Evolutionary conservation across 192 early-diverging fungal species (phyloP).

Genomic region (Coemansia sp.): DNA sequence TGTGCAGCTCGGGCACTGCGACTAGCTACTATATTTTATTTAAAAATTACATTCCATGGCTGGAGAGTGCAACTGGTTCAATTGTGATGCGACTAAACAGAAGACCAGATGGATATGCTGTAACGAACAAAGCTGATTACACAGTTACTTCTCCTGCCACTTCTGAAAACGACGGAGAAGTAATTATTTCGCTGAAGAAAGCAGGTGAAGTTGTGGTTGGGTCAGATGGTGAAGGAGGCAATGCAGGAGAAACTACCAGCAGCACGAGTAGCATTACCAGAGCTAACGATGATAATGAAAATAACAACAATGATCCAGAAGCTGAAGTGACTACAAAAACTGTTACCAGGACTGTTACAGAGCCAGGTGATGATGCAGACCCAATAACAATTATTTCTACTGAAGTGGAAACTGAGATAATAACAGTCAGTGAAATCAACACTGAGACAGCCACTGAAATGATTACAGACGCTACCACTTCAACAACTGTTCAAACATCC

Average conservation of each 20-base stretch:
- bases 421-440: background rate
- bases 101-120: background rate
- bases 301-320: too few species aligned
- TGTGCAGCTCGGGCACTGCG: background rate
- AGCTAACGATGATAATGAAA: background rate
- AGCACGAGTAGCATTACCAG: background rate
- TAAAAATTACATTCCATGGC: constrained; percentile 19
- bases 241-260: background rate
- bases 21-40: constrained; percentile 6
- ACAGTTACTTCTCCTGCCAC: background rate
- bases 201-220: background rate
- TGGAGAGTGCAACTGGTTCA: background rate
- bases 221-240: background rate
- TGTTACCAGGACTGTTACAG: background rate
- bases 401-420: background rate
- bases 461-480: background rate
- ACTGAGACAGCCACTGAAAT: background rate
- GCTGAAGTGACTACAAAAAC: background rate
- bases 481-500: background rate
- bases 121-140: constrained; percentile 5
- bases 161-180: background rate
- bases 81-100: background rate
- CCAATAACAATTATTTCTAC: background rate
- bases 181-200: background rate
- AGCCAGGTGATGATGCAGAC: background rate